Base-by-base conservation (phyloP, 2,329 filamentous ascomycete species). In the Talaromyces islandicus region DNA sequence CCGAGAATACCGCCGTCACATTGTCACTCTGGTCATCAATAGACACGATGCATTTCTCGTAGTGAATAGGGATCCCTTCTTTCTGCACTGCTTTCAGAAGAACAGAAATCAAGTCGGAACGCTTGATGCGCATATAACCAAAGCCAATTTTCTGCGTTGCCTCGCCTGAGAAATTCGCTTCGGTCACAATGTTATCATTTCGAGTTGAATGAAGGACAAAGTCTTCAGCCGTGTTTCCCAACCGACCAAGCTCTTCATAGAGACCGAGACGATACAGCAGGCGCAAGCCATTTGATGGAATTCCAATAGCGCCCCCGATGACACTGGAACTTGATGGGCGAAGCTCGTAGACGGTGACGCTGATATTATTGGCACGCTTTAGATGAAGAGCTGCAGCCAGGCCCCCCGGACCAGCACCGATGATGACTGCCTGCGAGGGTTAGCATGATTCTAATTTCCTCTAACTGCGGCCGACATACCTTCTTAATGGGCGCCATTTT, bases 261-360 rank as follows among this genome's bases (percentile, higher is more conserved):
- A 55, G 19, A 25, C 67, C 68, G 1, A 71, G 61, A n/a, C 69
- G 67, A 46, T 68, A 27, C 11, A 71, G 60, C 14, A 73, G 62
- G 21, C 68, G 64, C 14, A 69, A 56, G 5, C 69, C 71, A 56
- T 73, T 74, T 21, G 68, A 66, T 27, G 60, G 60, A 35, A 73
- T 71, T 4, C 65, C 67, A 54, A 72, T 53, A 12, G 64, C 66
- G 4, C 70, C 70, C 7, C 70, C 70, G 17, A 72, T 62, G 19
- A 68, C 70, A 10, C 64, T 69, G 30, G 32, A 35, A 4, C 68
- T 68, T 38, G 68, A 61, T 11, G 64, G 7, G 14, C 70, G 70
- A 14, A 69, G 41, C 62, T 73, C 70, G 51, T 70, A 67, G 25
- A 72, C 29, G 17, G 63, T 64, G 59, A 60, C 61, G 35, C 56